Evolutionary conservation across 2,329 filamentous ascomycete genomes (phyloP), one percentile per base, ranked within the genome.

Genomic region (Zasmidium cellare): DNA sequence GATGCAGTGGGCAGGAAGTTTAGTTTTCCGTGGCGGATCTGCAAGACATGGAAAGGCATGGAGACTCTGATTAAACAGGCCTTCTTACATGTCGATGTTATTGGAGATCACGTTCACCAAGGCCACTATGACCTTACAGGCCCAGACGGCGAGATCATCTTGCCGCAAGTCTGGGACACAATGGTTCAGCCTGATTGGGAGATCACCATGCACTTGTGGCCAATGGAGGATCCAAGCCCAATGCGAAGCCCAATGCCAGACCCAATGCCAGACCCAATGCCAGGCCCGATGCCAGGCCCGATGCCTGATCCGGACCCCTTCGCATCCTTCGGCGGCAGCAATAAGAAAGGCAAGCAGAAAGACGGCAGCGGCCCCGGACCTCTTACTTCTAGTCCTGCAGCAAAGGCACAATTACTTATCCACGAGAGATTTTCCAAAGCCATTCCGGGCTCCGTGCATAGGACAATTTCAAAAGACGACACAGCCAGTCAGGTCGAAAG

Each of bases 1-100:
- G 92, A 97, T 72, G 92, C 92, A 1, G 86, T 97, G 16, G 90
- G 91, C 28, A 84, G 92, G 65, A 96, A 96, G 74, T 97, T 96
- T 73, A 94, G 86, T 75, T 96, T 97, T 70, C 92, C 92, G 1
- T 96, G 88, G 76, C 85, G 92, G 62, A 74, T 96, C 28, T 96
- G 92, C 74, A 85, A 87, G 69, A 94, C 87, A 2, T 71, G 69
- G 70, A 72, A 80, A 72, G 77, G 77, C 35, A 80, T 80, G 78
- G 76, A 80, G 61, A 70, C 71, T 28, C 71, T 81, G 49, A 80
- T 81, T 71, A 76, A 77, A 61, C 78, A 80, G 67, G 78, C 79
- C 19, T 80, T 80, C 67, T 63, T 76, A 19, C 77, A 79, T 59
- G 74, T 80, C 25, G 78, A 80, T 51, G 69, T 74, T 23, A 75